Percentiles rank a stretch among this genome's conserved stretches.
These are phyloP conservation scores for Beauveria australis DNA, from an alignment of 2,329 filamentous ascomycete genomes.

Conservation along the genomic window DNA sequence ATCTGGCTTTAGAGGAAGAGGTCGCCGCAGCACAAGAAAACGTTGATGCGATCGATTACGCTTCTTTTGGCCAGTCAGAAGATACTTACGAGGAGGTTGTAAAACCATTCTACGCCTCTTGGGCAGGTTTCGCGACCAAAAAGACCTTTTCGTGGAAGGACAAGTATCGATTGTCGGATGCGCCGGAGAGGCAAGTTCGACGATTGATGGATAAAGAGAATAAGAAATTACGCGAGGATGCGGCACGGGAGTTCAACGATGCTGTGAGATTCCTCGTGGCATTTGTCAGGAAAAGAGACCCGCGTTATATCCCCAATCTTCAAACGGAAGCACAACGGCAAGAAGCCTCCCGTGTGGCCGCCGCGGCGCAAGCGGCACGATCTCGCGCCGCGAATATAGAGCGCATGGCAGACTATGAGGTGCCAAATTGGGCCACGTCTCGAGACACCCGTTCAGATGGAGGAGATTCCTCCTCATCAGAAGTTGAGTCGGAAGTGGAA, in stretches of 20 bases:
- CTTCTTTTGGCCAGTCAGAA: conserved; percentile 70
- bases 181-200: conserved; percentile 74
- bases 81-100: conserved; percentile 71
- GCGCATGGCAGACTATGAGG: conserved; percentile 54
- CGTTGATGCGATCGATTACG: conserved; percentile 57
- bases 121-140: conserved; percentile 72
- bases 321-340: conserved; percentile 77
- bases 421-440: conserved; percentile 69
- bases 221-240: conserved; percentile 72
- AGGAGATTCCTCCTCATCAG: conserved; percentile 54
- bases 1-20: conserved; percentile 72
- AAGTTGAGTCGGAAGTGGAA: conserved; percentile 47
- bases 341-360: conserved; percentile 65
- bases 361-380: conserved; percentile 75
- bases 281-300: conserved; percentile 87
- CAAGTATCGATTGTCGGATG: conserved; percentile 72
- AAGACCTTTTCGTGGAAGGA: conserved; percentile 92
- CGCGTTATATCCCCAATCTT: conserved; percentile 68
- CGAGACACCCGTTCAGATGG: conserved; percentile 44
- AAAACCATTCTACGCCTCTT: conserved; percentile 70
- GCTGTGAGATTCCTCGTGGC: conserved; percentile 77
- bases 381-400: conserved; percentile 75
- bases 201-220: conserved; percentile 95
- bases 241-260: conserved; percentile 82
- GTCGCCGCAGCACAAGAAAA: conserved; percentile 64